phyloP scores from a whole-genome alignment of 2,329 filamentous ascomycete genomes.

The Chaetomium strumarium region DNA sequence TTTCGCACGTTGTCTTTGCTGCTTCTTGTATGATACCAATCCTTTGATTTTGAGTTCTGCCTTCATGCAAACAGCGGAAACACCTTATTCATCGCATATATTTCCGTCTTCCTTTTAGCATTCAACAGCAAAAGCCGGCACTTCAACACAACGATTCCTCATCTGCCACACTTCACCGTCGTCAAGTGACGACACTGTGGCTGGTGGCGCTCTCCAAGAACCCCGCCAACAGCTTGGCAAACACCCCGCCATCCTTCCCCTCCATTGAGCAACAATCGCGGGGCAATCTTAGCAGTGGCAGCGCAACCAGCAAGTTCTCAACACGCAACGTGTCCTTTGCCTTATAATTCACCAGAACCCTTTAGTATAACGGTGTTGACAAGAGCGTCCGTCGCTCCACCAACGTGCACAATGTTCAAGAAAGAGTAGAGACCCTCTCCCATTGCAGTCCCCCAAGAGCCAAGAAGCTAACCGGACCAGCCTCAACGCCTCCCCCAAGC shows the following conservation, averaged over 20 bases:
- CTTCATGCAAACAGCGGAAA: background rate
- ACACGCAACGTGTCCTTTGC: background rate
- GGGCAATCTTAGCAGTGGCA: conserved; percentile 6
- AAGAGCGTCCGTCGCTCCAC: background rate
- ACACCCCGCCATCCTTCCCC: conserved; percentile 10
- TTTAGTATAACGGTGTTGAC: background rate
- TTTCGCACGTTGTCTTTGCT: too few species aligned
- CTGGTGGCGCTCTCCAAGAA: background rate
- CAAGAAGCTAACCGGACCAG: conserved; percentile 30
- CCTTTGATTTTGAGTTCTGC: background rate
- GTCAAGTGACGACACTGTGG: conserved; percentile 17
- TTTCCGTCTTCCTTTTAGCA: background rate
- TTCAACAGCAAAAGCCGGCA: background rate
- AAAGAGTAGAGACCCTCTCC: conserved; percentile 61
- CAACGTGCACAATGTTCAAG: conserved; percentile 68
- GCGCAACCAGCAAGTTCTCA: background rate
- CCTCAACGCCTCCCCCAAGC: conserved; percentile 72
- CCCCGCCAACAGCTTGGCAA: conserved; percentile 17
- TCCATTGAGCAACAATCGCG: conserved; percentile 14
- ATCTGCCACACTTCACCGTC: background rate
- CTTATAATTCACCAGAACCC: background rate
- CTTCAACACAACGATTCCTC: background rate
- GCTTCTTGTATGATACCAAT: background rate
- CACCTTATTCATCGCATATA: background rate
- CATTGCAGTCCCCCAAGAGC: background rate